Conservation (phyloP, 768 basidiomycete genomes). For the Tulasnella calospora region DNA sequence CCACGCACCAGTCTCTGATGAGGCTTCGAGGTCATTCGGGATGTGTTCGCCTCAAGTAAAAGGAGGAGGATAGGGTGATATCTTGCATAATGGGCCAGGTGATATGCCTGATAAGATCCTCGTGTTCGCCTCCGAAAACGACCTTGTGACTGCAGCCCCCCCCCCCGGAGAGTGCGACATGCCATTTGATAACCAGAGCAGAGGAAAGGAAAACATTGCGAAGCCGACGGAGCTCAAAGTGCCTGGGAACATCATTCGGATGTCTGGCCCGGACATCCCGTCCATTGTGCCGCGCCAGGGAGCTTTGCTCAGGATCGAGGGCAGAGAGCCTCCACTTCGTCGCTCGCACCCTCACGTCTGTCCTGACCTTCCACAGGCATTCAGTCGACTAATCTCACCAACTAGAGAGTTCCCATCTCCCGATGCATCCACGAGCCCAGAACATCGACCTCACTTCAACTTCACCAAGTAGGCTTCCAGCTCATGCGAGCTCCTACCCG, state of each 20-base stretch:
- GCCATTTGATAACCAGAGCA: not conserved
- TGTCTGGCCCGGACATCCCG: not conserved
- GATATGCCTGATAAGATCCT: not conserved
- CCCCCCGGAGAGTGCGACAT: not conserved
- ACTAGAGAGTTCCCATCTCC: constrained; percentile 5
- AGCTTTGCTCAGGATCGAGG: not conserved
- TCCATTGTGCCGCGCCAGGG: constrained; percentile 9
- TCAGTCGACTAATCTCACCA: not conserved
- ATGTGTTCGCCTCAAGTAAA: not conserved
- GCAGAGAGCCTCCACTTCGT: not conserved
- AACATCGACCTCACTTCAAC: not conserved
- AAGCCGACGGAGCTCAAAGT: constrained; percentile 1
- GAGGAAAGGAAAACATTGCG: constrained; percentile 4
- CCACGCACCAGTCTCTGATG: not conserved
- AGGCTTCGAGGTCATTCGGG: not conserved
- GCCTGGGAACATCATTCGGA: not conserved
- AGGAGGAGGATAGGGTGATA: constrained; percentile 1
- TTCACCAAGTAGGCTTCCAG: not conserved
- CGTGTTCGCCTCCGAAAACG: constrained; percentile 5
- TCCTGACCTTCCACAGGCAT: not conserved
- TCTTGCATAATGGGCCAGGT: not conserved
- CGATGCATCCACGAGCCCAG: constrained; percentile 4
- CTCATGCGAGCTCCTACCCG: not conserved
- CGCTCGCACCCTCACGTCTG: constrained; percentile 7
- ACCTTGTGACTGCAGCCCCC: not conserved